phyloP scores from a whole-genome alignment of 1,284 basidiomycete genomes.

The Fomitopsis betulina region DNA sequence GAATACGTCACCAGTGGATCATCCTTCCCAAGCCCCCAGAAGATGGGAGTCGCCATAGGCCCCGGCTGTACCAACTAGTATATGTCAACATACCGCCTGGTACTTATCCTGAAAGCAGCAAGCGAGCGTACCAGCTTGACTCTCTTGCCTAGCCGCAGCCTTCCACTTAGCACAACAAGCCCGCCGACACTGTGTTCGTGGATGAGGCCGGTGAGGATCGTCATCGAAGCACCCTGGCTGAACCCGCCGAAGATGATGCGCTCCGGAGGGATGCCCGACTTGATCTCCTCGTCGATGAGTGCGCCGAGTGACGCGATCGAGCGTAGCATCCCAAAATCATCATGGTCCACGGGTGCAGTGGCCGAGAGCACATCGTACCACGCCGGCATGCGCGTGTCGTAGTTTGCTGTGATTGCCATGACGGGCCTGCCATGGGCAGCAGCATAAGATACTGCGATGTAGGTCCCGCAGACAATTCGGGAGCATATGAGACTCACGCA shows the following conservation, averaged over 20 bases:
- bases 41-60: conserved; percentile 65
- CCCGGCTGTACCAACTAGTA: conserved; percentile 53
- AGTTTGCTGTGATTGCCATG: conserved; percentile 63
- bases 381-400: conserved; percentile 63
- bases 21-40: conserved; percentile 83
- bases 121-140: conserved; percentile 51
- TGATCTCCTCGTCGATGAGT: conserved; percentile 73
- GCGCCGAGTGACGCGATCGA: conserved; percentile 60
- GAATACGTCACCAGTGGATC: conserved; percentile 69
- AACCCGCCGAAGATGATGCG: conserved; percentile 84
- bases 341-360: conserved; percentile 51
- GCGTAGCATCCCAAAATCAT: conserved; percentile 65
- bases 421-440: conserved; percentile 36
- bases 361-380: conserved; percentile 75
- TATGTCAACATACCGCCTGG: conserved; percentile 3
- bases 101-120: neutral
- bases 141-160: conserved; percentile 65
- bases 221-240: conserved; percentile 83
- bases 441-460: neutral
- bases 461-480: neutral
- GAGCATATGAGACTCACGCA: conserved; percentile 46
- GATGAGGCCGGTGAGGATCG: conserved; percentile 69
- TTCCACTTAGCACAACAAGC: conserved; percentile 70
- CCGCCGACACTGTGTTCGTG: conserved; percentile 70
- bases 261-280: conserved; percentile 60